These are phyloP conservation scores for Bryoerythrophyllum caledonicum DNA, from an alignment of 225 moss, liverwort and hornwort species.

Conservation along the genomic window DNA sequence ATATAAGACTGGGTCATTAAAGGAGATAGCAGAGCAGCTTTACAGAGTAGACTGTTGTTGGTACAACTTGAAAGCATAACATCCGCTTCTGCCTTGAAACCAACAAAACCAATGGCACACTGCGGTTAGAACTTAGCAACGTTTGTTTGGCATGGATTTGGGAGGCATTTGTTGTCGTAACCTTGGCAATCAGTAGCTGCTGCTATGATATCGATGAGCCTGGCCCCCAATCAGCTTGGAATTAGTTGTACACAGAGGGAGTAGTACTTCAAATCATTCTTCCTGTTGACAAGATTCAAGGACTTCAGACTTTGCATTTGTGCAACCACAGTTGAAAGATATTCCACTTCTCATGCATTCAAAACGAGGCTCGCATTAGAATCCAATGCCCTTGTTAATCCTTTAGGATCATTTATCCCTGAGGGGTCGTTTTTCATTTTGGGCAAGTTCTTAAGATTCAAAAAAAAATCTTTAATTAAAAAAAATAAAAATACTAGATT, in stretches of 20 bases:
- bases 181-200: neutral
- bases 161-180: neutral
- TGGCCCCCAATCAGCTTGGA: slow-evolving; percentile 25
- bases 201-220: neutral
- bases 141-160: neutral
- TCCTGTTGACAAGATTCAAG: neutral
- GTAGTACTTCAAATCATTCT: slow-evolving; percentile 16
- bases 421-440: too few species aligned
- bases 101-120: neutral
- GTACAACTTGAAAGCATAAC: neutral
- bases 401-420: too few species aligned
- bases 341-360: neutral
- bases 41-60: neutral
- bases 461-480: too few species aligned
- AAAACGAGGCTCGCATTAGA: neutral
- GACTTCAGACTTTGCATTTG: slow-evolving; percentile 5
- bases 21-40: slow-evolving; percentile 22
- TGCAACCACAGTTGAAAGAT: neutral
- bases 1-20: slow-evolving; percentile 23
- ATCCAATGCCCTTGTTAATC: too few species aligned
- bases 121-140: neutral
- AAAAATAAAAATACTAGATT: too few species aligned
- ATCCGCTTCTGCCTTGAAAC: neutral
- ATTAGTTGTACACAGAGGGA: neutral
- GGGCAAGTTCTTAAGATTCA: too few species aligned